A percentile compares a stretch with the other conserved stretches of the same genome.
Conservation (phyloP, 495 filamentous ascomycete species). For the Xylaria palmicola region DNA sequence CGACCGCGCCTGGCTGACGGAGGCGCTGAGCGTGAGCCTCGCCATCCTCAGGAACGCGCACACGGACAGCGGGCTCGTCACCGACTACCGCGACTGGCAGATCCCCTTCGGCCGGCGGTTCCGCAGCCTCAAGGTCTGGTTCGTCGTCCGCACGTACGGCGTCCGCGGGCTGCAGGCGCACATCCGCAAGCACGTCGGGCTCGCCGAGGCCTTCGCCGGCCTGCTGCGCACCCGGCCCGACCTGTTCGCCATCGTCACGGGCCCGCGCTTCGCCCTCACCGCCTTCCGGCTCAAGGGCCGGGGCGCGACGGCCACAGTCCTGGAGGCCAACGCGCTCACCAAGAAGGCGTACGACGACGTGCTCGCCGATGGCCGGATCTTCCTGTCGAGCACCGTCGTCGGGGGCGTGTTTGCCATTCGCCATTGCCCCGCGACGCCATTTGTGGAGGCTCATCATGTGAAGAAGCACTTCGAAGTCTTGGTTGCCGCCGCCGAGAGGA, state of each 20-base stretch:
- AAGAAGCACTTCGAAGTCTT: constrained; percentile 76
- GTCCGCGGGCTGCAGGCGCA: constrained; percentile 73
- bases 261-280: constrained; percentile 76
- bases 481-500: constrained; percentile 65
- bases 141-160: constrained; percentile 87
- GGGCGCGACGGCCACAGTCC: constrained; percentile 15
- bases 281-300: constrained; percentile 60
- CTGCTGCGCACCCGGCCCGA: constrained; percentile 59
- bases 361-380: constrained; percentile 75
- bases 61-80: constrained; percentile 80
- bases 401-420: constrained; percentile 79
- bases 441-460: constrained; percentile 70
- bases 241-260: constrained; percentile 74
- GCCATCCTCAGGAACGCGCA: constrained; percentile 79
- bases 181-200: constrained; percentile 61
- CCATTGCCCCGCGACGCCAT: constrained; percentile 65
- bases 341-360: constrained; percentile 76
- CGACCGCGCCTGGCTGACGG: constrained; percentile 69
- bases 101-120: constrained; percentile 95
- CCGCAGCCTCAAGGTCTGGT: constrained; percentile 92
- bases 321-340: constrained; percentile 62
- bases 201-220: constrained; percentile 69
- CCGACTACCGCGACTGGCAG: constrained; percentile 98
- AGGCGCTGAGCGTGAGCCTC: constrained; percentile 73
- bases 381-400: constrained; percentile 76